These are phyloP conservation scores for Curvularia spicifera DNA, from an alignment of 2,329 filamentous ascomycete genomes.

Conservation along the genomic window DNA sequence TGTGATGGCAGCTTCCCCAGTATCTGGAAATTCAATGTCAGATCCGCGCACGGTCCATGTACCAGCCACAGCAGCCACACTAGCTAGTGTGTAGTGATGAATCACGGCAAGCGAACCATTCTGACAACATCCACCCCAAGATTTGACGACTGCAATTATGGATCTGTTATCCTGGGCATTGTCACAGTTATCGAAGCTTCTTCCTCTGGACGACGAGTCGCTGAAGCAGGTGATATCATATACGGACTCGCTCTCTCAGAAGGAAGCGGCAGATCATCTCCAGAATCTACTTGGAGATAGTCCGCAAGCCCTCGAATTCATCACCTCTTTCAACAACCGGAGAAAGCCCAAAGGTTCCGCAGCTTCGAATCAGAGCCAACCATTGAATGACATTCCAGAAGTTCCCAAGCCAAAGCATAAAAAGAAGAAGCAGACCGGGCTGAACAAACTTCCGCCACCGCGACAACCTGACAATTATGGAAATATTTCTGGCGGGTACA, in stretches of 20 bases:
- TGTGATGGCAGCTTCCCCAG: constrained; percentile 24
- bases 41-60: constrained; percentile 13
- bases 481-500: constrained; percentile 72
- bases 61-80: constrained; percentile 28
- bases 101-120: constrained; percentile 21
- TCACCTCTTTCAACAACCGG: constrained; percentile 75
- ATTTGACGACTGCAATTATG: constrained; percentile 33
- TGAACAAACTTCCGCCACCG: constrained; percentile 51
- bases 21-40: constrained; percentile 9
- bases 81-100: constrained; percentile 26
- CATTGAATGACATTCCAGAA: constrained; percentile 33
- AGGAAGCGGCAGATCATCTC: constrained; percentile 82
- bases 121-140: constrained; percentile 8
- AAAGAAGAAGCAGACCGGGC: constrained; percentile 52
- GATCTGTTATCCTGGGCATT: constrained; percentile 63
- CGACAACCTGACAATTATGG: constrained; percentile 64
- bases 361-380: constrained; percentile 20
- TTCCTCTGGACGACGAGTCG: constrained; percentile 85
- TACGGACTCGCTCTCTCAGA: constrained; percentile 74
- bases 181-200: constrained; percentile 76
- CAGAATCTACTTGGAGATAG: constrained; percentile 88
- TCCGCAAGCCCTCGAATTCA: constrained; percentile 74
- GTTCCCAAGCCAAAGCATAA: constrained; percentile 45
- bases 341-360: constrained; percentile 50
- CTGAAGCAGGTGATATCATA: constrained; percentile 86